These are phyloP conservation scores for Ulmus americana DNA, from an alignment of 331 rosid species.

Conservation along the genomic window DNA sequence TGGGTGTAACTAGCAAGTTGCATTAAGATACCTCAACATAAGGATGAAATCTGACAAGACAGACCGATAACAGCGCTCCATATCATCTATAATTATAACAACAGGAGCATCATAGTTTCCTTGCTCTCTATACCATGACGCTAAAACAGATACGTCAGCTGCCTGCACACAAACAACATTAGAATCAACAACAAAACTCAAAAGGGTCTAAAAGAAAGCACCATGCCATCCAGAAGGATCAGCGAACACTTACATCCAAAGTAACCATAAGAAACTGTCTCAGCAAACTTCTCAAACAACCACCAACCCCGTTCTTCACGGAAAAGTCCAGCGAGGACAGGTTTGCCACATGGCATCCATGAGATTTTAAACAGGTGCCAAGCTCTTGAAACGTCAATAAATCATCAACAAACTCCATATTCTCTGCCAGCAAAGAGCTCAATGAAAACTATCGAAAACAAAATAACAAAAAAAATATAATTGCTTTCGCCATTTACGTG, in stretches of 20 bases:
- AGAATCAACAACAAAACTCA: constrained; percentile 14
- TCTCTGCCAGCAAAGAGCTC: constrained; percentile 48
- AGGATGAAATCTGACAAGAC: constrained; percentile 74
- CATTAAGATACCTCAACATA: constrained; percentile 59
- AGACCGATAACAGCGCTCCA: constrained; percentile 79
- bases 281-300: constrained; percentile 67
- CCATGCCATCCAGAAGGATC: background rate
- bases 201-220: background rate
- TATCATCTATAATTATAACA: constrained; percentile 63
- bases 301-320: constrained; percentile 69
- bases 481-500: background rate
- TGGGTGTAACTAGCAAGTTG: constrained; percentile 10
- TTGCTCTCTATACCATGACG: constrained; percentile 87
- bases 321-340: constrained; percentile 71
- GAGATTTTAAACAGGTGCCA: constrained; percentile 62
- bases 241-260: constrained; percentile 50
- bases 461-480: background rate
- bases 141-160: constrained; percentile 71
- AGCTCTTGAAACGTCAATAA: constrained; percentile 75
- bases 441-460: constrained; percentile 3
- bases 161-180: constrained; percentile 42
- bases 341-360: constrained; percentile 73
- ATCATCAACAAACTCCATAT: constrained; percentile 87
- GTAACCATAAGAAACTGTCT: constrained; percentile 52
- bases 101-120: constrained; percentile 57